Evolutionary conservation across 805 yeast species (phyloP).

Genomic region (Yarrowia keelungensis): DNA sequence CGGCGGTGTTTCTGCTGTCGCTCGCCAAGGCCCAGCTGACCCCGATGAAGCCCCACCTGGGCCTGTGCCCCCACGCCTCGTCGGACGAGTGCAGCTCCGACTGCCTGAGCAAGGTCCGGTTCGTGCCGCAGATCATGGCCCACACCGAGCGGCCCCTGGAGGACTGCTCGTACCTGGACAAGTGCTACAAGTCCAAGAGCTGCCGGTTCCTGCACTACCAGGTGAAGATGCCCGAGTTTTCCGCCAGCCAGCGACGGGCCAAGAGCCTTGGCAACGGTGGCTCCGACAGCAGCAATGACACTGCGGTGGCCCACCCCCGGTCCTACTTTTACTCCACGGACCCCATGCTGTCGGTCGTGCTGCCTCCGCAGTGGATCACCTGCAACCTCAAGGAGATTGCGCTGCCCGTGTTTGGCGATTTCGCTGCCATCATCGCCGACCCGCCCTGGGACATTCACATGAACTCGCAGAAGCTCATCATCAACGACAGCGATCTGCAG

Average conservation of each 20-base stretch:
- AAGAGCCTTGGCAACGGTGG: neutral
- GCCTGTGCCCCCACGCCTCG: constrained; percentile 42
- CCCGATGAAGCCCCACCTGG: constrained; percentile 41
- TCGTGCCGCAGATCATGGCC: constrained; percentile 48
- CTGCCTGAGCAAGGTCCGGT: constrained; percentile 47
- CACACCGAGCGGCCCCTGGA: constrained; percentile 78
- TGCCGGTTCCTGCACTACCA: constrained; percentile 84
- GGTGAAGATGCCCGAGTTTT: constrained; percentile 28
- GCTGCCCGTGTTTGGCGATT: constrained; percentile 75
- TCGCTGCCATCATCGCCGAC: constrained; percentile 79
- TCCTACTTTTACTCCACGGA: constrained; percentile 12
- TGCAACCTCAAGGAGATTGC: constrained; percentile 83
- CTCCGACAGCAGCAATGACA: neutral
- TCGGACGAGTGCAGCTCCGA: constrained; percentile 40
- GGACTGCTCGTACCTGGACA: constrained; percentile 92
- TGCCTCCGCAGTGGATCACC: constrained; percentile 76
- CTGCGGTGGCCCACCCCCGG: neutral
- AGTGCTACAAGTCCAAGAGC: constrained; percentile 83
- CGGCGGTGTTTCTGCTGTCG: constrained; percentile 23
- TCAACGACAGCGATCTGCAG: constrained; percentile 73
- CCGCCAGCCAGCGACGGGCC: neutral
- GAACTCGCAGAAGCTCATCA: constrained; percentile 79
- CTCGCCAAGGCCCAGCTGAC: constrained; percentile 35
- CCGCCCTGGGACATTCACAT: constrained; percentile 98
- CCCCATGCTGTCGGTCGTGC: constrained; percentile 26